Percentiles rank a stretch among this genome's conserved stretches.
These are phyloP conservation scores for Lindgomyces ingoldianus DNA, from an alignment of 495 filamentous ascomycete genomes.

Conservation along the genomic window DNA sequence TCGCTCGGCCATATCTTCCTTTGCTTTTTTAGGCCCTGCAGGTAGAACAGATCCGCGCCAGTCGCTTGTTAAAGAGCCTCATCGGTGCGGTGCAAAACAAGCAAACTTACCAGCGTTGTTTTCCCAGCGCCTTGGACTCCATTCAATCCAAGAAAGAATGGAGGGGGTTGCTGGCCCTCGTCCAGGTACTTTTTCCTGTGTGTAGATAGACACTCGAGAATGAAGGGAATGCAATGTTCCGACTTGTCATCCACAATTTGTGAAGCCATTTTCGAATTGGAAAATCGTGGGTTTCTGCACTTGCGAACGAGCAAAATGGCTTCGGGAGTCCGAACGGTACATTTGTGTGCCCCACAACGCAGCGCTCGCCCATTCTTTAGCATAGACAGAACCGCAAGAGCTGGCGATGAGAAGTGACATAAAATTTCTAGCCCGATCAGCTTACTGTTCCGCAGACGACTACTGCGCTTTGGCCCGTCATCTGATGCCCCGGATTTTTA, in stretches of 20 bases:
- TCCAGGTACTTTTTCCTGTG: constrained; percentile 50
- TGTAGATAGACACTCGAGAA: constrained; percentile 63
- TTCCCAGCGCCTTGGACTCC: constrained; percentile 88
- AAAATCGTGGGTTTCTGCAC: no score
- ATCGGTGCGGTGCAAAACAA: background rate
- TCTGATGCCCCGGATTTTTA: constrained; percentile 8
- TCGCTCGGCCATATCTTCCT: background rate
- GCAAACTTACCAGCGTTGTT: constrained; percentile 69
- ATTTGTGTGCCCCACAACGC: no score
- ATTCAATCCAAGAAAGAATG: constrained; percentile 64
- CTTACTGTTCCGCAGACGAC: no score
- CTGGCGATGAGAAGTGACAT: no score
- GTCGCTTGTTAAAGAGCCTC: background rate
- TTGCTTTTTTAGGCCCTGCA: background rate
- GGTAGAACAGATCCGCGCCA: background rate
- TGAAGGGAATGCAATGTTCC: constrained; percentile 82
- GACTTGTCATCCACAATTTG: constrained; percentile 81
- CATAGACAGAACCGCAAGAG: no score
- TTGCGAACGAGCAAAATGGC: no score
- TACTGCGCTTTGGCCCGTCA: background rate
- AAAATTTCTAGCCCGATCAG: no score
- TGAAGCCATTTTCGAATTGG: constrained; percentile 41
- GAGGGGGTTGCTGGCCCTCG: constrained; percentile 47
- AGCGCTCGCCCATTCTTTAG: no score
- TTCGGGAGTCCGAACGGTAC: no score